phyloP scores from a whole-genome alignment of 2,329 filamentous ascomycete species.

The Penicillium digitatum region DNA sequence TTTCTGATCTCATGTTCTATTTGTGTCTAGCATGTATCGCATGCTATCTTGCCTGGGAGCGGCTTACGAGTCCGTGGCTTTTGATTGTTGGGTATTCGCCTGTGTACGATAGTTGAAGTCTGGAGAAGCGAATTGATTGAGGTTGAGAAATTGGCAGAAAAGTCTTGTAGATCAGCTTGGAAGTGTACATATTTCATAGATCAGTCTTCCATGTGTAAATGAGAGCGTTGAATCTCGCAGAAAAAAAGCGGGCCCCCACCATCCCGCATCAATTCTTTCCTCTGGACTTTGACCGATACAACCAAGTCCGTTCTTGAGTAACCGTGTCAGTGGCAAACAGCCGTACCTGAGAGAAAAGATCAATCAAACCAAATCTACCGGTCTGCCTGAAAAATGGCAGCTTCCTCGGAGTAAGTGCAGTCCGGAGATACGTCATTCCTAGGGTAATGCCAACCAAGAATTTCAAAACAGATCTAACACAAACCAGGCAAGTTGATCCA shows the following conservation, averaged over 20 bases:
- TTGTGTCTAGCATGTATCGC: constrained; percentile 13
- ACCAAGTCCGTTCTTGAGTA: constrained; percentile 3
- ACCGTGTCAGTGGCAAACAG: neutral
- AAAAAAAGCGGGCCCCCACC: constrained; percentile 24
- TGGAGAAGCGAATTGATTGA: constrained; percentile 20
- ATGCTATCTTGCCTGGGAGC: constrained; percentile 8
- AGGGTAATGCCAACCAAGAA: neutral
- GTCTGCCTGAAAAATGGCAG: neutral
- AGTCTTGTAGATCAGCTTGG: neutral
- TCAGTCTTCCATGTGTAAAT: neutral
- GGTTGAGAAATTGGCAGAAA: neutral
- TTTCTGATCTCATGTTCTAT: constrained; percentile 10
- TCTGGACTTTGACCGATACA: constrained; percentile 9
- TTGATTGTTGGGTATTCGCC: constrained; percentile 14
- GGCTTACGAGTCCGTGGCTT: constrained; percentile 8
- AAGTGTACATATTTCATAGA: neutral
- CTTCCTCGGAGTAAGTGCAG: constrained; percentile 3
- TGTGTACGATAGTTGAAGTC: constrained; percentile 24
- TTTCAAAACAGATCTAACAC: constrained; percentile 10
- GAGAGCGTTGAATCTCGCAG: neutral
- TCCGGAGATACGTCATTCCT: constrained; percentile 1
- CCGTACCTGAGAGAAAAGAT: neutral
- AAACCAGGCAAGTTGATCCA: constrained; percentile 8
- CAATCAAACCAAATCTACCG: neutral
- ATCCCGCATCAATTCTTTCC: constrained; percentile 23